phyloP scores from a whole-genome alignment of 2,329 filamentous ascomycete species.

The Calonectria fujianensis region DNA sequence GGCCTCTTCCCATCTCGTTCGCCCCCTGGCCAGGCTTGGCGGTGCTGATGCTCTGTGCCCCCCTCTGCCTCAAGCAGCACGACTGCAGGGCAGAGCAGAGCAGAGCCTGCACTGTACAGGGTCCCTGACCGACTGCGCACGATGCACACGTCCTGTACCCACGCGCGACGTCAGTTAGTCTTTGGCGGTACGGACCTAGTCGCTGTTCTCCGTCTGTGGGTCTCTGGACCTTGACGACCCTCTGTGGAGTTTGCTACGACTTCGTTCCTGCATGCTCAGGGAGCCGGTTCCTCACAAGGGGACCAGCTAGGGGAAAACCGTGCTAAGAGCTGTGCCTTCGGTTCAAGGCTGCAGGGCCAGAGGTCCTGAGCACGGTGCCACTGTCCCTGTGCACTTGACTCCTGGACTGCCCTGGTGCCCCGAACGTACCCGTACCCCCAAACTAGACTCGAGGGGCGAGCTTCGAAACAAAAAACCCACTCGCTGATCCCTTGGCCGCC shows the following conservation, averaged over 20 bases:
- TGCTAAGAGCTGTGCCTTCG: conserved; percentile 44
- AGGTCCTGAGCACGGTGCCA: conserved; percentile 45
- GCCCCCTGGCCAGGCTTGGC: conserved; percentile 30
- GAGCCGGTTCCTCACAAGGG: conserved; percentile 44
- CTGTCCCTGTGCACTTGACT: conserved; percentile 41
- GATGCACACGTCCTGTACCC: conserved; percentile 36
- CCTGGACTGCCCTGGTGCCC: conserved; percentile 34
- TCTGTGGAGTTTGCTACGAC: conserved; percentile 48
- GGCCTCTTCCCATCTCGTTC: conserved; percentile 32
- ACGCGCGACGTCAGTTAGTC: conserved; percentile 46
- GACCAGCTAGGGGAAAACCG: conserved; percentile 44
- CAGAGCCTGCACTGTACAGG: conserved; percentile 36
- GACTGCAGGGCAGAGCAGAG: conserved; percentile 4
- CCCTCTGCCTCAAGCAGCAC: conserved; percentile 7
- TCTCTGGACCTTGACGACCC: conserved; percentile 43
- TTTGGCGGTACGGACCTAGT: conserved; percentile 37
- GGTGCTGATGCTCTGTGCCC: conserved; percentile 35
- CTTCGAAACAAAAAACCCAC: conserved; percentile 49
- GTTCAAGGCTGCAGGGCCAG: conserved; percentile 38
- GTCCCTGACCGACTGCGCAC: conserved; percentile 31
- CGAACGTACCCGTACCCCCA: conserved; percentile 31
- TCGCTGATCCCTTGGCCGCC: conserved; percentile 45
- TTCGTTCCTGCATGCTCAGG: conserved; percentile 57
- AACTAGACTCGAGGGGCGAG: conserved; percentile 39
- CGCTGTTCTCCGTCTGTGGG: conserved; percentile 41